Base-by-base conservation (phyloP, 176 grass and related monocot species). In the Rhynchospora pubera region DNA sequence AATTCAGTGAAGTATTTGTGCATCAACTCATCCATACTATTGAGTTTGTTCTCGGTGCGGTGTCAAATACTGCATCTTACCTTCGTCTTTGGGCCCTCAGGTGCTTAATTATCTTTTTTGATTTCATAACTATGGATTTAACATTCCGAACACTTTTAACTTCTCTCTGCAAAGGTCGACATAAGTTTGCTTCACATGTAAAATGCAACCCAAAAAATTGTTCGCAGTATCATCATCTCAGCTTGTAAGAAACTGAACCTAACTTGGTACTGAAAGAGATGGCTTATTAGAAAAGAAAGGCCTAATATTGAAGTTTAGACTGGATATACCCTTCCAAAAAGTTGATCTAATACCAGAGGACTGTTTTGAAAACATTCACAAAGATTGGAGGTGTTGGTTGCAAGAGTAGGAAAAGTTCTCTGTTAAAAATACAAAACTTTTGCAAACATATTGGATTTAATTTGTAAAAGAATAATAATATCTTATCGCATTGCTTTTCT, bases 51-150 rank as follows among this genome's bases (percentile, higher is more conserved):
- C 90, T 98, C 68, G 91, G 96, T 62, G 96, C 91, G 50, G 92
- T 98, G 53, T 98, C 96, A 73, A 98, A 98, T 76, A 98, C 92
- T 10, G 96, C 96, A 56, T 94, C 96, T 24, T 98, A 98, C 65
- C 96, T 98, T 87, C 96, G 92, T 34, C 90, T 98, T 12, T 98
- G 96, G 96, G 96, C 92, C 84, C 96, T 98, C 13, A 98, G 89
- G 96, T 93, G 91, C 76, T 80, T 15, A 2, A 30, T 39, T 51
- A 18, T 82, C 24, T 67, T 30, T 50, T 50, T 67, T 3, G 47
- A 43, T 23, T 81, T 46, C 50, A 65, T 67, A 24, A 15, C 43
- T 82, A 10, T 8, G 10, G 21, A 48, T 64, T 44, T 44, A 14
- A 45, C 18, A 21, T 32, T 7, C 7, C 2, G 18, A 43, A 79